Evolutionary conservation across 495 filamentous ascomycete species (phyloP).

Genomic region (Amorphotheca resinae): DNA sequence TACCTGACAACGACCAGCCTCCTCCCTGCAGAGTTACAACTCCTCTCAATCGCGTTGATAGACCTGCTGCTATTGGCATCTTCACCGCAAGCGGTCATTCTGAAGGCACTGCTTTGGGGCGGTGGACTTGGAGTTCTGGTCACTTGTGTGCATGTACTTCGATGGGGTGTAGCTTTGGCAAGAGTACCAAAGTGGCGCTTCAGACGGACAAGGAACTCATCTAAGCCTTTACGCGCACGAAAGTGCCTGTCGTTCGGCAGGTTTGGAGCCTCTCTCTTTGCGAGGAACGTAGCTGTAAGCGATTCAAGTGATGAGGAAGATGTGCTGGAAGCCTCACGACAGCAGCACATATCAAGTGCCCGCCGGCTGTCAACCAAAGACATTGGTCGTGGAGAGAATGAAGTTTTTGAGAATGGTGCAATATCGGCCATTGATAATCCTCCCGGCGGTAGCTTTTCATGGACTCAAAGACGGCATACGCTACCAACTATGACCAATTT

Average conservation of each 20-base stretch:
- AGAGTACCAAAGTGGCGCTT: slow-evolving; percentile 89
- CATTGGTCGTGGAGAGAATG: not conserved
- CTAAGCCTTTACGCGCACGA: slow-evolving; percentile 11
- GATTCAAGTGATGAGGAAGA: slow-evolving; percentile 13
- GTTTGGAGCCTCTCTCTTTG: slow-evolving; percentile 18
- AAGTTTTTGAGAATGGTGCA: slow-evolving; percentile 2
- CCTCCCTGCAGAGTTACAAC: slow-evolving; percentile 71
- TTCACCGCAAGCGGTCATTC: slow-evolving; percentile 75
- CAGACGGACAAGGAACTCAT: slow-evolving; percentile 35
- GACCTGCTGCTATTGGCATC: slow-evolving; percentile 65
- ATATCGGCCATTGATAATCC: slow-evolving; percentile 11
- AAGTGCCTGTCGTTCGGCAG: slow-evolving; percentile 13
- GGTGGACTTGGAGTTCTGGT: slow-evolving; percentile 70
- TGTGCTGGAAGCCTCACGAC: not conserved
- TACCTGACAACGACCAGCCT: slow-evolving; percentile 80
- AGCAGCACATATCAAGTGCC: not conserved
- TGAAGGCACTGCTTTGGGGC: slow-evolving; percentile 75
- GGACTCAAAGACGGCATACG: slow-evolving; percentile 16
- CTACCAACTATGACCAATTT: slow-evolving; percentile 8
- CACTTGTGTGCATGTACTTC: slow-evolving; percentile 61
- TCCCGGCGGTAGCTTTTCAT: not conserved
- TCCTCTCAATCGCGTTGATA: slow-evolving; percentile 71
- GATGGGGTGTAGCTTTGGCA: slow-evolving; percentile 75
- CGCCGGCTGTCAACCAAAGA: slow-evolving; percentile 1
- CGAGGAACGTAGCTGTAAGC: not conserved